These are phyloP conservation scores for Cyberlindnera japonica DNA, from an alignment of 805 yeast genomes.

Conservation along the genomic window DNA sequence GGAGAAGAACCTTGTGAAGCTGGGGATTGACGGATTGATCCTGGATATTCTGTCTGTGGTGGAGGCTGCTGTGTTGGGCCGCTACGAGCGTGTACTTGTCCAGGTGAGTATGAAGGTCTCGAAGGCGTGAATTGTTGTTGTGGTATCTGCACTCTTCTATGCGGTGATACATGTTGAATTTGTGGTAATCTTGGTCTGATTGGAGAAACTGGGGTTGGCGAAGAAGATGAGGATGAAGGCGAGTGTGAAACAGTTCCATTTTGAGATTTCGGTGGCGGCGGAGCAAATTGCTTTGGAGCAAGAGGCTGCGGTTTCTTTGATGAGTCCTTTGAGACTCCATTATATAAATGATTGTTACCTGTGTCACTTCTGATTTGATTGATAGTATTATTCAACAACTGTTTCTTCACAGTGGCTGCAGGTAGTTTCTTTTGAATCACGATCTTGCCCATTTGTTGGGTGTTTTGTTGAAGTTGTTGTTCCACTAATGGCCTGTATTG, in stretches of 20 bases:
- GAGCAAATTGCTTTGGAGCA: constrained; percentile 5
- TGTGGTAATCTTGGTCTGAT: constrained; percentile 9
- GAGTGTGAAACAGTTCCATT: constrained; percentile 1
- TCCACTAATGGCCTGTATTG: constrained; percentile 50
- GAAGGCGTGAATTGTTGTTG: constrained; percentile 7
- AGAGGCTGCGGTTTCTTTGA: constrained; percentile 4
- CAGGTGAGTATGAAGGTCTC: constrained; percentile 2
- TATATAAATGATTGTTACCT: constrained; percentile 6
- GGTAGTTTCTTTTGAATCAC: constrained; percentile 21
- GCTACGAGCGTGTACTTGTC: neutral
- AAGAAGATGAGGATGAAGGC: neutral
- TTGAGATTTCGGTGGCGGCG: constrained; percentile 7
- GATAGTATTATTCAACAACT: constrained; percentile 23
- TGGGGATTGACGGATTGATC: constrained; percentile 1
- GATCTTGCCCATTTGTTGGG: constrained; percentile 14
- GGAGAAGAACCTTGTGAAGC: neutral
- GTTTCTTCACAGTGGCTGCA: constrained; percentile 23
- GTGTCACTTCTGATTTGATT: constrained; percentile 25
- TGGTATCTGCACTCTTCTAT: constrained; percentile 4
- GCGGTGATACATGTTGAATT: constrained; percentile 4
- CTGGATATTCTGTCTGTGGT: constrained; percentile 1
- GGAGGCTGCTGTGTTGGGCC: constrained; percentile 4
- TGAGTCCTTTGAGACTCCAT: constrained; percentile 5
- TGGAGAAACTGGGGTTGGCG: constrained; percentile 4
- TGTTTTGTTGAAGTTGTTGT: constrained; percentile 22